Evolutionary conservation across 2,329 filamentous ascomycete genomes (phyloP), one percentile per base, ranked within the genome.

Genomic region (Neocatenulostroma microsporum): DNA sequence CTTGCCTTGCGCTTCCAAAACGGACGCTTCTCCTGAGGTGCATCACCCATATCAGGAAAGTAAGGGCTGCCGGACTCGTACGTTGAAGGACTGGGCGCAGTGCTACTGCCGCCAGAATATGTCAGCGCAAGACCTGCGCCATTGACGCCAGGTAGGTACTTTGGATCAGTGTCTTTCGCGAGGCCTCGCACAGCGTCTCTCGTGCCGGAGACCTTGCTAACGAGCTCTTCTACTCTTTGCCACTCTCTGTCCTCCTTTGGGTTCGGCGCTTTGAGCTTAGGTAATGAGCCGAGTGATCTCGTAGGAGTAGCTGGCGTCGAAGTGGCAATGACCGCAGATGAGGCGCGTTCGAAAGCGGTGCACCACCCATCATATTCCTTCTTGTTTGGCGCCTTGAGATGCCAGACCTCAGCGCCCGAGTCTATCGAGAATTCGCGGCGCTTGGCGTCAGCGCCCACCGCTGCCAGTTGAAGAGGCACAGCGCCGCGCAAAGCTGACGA

Each of bases 401-500:
- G 91, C 91, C 91, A 98, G 18, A 98, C 79, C 61, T 98, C 91
- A 2, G 91, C 88, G 1, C 91, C 91, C 0, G 91, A 96, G 58
- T 98, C 91, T 39, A 98, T 91, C 27, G 83, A 94, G 36, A 98
- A 94, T 60, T 96, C 89, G 46, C 87, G 76, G 24, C 84, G 78
- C 53, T 84, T 78, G 58, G 91, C 85, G 56, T 94, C 88, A 6
- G 86, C 86, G 3, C 88, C 84, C 41, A 98, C 83, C 4, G 86
- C 91, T 12, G 91, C 91, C 34, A 98, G 67, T 18, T 86, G 91
- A 6, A 98, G 71, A 0, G 91, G 91, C 34, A 98, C 91, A 6
- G 91, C 87, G 13, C 91, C 91, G 41, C 91, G 78, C 28, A 98
- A 69, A 1, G 89, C 87, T 4, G 89, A 93, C 4, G 89, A 94